These are phyloP conservation scores for Scytalidium sp. DNA, from an alignment of 2,329 filamentous ascomycete species.

Conservation along the genomic window DNA sequence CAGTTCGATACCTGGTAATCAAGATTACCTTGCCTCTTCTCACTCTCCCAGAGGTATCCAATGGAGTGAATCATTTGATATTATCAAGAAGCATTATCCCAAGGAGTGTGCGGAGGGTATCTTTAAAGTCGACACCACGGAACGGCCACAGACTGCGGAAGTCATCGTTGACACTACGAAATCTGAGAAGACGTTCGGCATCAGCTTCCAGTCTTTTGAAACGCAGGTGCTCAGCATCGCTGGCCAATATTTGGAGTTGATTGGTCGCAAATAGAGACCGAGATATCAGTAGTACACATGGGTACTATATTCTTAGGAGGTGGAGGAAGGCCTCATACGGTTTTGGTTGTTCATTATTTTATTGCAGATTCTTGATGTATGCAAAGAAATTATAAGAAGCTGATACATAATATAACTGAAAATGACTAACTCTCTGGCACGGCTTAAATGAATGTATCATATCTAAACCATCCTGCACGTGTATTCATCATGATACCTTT, in stretches of 20 bases:
- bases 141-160: constrained; percentile 26
- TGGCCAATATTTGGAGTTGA: constrained; percentile 29
- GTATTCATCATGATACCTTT: no score
- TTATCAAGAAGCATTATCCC: constrained; percentile 28
- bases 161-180: constrained; percentile 23
- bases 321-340: no score
- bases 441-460: no score
- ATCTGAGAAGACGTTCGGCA: constrained; percentile 25
- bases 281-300: no score
- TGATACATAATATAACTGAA: no score
- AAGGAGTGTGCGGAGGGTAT: constrained; percentile 19
- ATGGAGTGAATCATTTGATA: constrained; percentile 33
- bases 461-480: no score
- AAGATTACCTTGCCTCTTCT: constrained; percentile 30
- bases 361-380: no score
- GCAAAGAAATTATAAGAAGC: no score
- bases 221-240: constrained; percentile 27
- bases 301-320: no score
- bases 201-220: constrained; percentile 24
- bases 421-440: no score
- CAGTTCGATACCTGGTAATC: constrained; percentile 26
- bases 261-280: neutral
- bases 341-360: no score
- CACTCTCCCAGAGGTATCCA: constrained; percentile 10
- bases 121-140: constrained; percentile 22